Evolutionary conservation across 345 rosid species (phyloP).

Genomic region (Dimocarpus longan): DNA sequence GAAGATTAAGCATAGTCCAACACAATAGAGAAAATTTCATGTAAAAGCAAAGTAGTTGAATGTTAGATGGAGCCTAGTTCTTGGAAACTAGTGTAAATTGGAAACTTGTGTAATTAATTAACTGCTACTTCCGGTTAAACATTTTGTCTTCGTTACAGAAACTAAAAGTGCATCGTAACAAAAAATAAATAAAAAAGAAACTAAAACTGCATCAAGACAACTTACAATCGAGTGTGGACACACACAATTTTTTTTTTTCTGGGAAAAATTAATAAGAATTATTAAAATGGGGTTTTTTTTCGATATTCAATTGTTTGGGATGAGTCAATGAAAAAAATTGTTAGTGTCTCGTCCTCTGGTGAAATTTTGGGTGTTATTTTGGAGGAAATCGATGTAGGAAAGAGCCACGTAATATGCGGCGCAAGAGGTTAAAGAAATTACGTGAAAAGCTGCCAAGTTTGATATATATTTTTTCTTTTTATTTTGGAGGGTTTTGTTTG

Average conservation of each 20-base stretch:
- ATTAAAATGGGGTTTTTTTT: no score
- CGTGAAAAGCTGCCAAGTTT: constrained; percentile 26
- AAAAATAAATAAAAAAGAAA: no score
- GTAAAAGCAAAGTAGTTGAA: constrained; percentile 16
- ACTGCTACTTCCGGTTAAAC: constrained; percentile 12
- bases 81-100: constrained; percentile 23
- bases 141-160: constrained; percentile 17
- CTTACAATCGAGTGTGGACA: constrained; percentile 4
- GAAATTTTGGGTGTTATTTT: constrained; percentile 1
- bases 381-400: constrained; percentile 44
- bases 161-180: constrained; percentile 2
- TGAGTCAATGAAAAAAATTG: neutral
- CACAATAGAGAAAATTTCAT: constrained; percentile 6
- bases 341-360: constrained; percentile 25
- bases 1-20: neutral
- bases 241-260: neutral
- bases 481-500: constrained; percentile 30
- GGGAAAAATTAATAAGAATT: no score
- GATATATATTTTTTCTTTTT: constrained; percentile 17
- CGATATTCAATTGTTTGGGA: neutral
- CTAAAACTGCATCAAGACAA: constrained; percentile 25
- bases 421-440: constrained; percentile 26
- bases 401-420: constrained; percentile 53
- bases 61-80: constrained; percentile 28
- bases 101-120: constrained; percentile 11